Base-by-base conservation (phyloP, 495 filamentous ascomycete species). In the Xylaria intraflava region DNA sequence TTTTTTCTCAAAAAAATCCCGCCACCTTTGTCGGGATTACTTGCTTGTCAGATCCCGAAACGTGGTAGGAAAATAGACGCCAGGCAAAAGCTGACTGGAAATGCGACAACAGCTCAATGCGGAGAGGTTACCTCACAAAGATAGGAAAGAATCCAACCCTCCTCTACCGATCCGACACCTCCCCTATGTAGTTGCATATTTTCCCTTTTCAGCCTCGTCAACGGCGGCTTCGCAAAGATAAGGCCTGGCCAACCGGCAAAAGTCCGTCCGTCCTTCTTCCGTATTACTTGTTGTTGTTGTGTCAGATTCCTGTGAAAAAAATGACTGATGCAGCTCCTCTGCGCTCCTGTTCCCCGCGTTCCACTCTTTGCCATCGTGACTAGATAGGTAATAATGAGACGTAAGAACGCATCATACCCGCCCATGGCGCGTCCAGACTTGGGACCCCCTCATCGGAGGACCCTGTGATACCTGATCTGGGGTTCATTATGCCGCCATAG, bases 311-410 rank as follows among this genome's bases (percentile, higher is more conserved):
- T 5, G 36, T 39, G 8, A n/a, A 17, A 11, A n/a, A 39, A 4
- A 7, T 4, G 6, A 39, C 36, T 11, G n/a, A n/a, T 12, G 9
- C 5, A 39, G 36, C 8, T 17, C 36, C 36, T 4, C 9, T 7
- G n/a, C 30, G 35, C 26, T 23, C 45, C 29, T 47, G 27, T 35
- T 23, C 30, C 45, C 45, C 45, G 45, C 45, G 45, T 36, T 47
- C 45, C 6, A 1, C 19, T 38, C 3, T 38, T 3, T n/a, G 35
- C 6, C 14, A 36, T 14, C 46, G 29, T 39, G 46, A 10, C n/a
- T n/a, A n/a, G n/a, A n/a, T n/a, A n/a, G n/a, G n/a, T n/a, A n/a
- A n/a, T n/a, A n/a, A n/a, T 33, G 20, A 27, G 27, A 49, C 31
- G 35, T 49, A 27, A 49, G 46, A 33, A 26, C 22, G 6, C n/a